Evolutionary conservation across 2,329 filamentous ascomycete species (phyloP).

Genomic region (Fusarium oligoseptatum): DNA sequence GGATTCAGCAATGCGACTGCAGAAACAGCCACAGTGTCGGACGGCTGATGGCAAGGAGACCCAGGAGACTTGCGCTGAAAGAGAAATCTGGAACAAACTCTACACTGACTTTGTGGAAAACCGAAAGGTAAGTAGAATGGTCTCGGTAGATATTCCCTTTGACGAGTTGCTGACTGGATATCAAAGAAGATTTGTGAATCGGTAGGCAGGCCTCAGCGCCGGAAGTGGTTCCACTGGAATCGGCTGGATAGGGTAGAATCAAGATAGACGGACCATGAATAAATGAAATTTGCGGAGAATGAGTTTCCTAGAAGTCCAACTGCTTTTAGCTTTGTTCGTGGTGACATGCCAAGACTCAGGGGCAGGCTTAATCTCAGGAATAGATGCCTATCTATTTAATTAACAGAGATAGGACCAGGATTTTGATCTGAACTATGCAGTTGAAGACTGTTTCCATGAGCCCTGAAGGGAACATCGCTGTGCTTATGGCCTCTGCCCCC

Average conservation of each 20-base stretch:
- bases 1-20: neutral
- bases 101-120: constrained; percentile 33
- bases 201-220: neutral
- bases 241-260: neutral
- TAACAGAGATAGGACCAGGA: too few relatives aligned
- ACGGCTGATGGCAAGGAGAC: neutral
- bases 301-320: too few relatives aligned
- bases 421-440: too few relatives aligned
- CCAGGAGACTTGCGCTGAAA: constrained; percentile 15
- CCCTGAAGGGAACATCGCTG: too few relatives aligned
- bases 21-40: constrained; percentile 14
- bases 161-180: neutral
- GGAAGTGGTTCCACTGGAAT: constrained; percentile 29
- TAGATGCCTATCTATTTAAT: too few relatives aligned
- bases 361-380: too few relatives aligned
- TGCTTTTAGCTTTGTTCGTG: too few relatives aligned
- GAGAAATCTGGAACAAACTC: constrained; percentile 34
- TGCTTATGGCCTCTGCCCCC: too few relatives aligned
- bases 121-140: constrained; percentile 11
- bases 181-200: constrained; percentile 26
- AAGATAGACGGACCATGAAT: neutral
- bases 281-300: neutral
- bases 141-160: neutral
- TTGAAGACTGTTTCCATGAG: too few relatives aligned
- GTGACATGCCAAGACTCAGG: too few relatives aligned